These are phyloP conservation scores for Apiospora hydei DNA, from an alignment of 2,329 filamentous ascomycete genomes.

Conservation along the genomic window DNA sequence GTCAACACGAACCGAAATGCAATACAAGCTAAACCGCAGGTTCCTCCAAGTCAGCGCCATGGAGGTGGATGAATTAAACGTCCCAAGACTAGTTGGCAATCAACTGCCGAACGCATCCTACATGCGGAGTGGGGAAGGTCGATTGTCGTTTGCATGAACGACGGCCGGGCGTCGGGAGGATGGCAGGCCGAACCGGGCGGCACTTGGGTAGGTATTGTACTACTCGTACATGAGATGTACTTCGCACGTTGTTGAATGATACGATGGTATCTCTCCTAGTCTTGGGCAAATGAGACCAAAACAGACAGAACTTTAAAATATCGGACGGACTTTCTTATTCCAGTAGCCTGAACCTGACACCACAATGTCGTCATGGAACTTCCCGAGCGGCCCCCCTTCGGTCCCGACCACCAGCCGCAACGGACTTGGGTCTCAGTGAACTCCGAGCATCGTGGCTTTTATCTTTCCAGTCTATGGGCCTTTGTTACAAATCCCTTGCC, in stretches of 20 bases:
- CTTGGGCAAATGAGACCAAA: neutral
- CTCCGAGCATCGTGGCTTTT: neutral
- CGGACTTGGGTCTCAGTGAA: neutral
- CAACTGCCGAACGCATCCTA: too few relatives aligned
- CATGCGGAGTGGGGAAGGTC: too few relatives aligned
- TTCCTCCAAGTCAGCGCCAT: too few relatives aligned
- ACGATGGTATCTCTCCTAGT: too few relatives aligned
- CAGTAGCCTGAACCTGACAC: neutral
- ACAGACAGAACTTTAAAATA: neutral
- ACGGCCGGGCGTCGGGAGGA: too few relatives aligned
- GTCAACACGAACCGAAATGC: too few relatives aligned
- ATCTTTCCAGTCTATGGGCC: neutral
- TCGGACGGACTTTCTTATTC: neutral
- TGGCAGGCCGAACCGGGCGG: neutral
- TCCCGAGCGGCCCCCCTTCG: neutral
- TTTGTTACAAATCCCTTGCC: neutral
- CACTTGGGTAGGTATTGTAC: neutral
- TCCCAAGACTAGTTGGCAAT: too few relatives aligned
- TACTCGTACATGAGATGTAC: neutral
- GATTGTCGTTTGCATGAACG: too few relatives aligned
- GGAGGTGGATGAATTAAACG: too few relatives aligned
- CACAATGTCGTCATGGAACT: constrained; percentile 13
- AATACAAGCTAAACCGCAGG: too few relatives aligned
- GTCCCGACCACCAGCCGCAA: neutral
- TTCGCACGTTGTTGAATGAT: too few relatives aligned